phyloP scores from a whole-genome alignment of 495 filamentous ascomycete genomes.

The Penicillium daleae region DNA sequence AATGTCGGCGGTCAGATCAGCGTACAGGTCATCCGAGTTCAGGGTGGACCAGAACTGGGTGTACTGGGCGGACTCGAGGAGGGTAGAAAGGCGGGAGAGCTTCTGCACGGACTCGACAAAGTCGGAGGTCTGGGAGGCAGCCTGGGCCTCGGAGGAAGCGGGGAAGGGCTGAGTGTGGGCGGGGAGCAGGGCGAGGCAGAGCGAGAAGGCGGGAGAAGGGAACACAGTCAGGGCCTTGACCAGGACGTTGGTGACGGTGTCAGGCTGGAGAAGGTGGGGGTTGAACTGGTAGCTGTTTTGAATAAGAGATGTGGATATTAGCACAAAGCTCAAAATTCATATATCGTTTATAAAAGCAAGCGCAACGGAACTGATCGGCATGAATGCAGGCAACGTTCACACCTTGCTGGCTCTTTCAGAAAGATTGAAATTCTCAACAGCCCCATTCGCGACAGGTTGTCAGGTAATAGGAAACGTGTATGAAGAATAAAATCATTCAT shows the following conservation, averaged over 20 bases:
- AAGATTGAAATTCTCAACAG: conserved; percentile 42
- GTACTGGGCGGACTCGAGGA: conserved; percentile 86
- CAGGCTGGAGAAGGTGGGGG: conserved; percentile 94
- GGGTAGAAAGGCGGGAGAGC: conserved; percentile 77
- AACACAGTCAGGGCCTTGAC: conserved; percentile 97
- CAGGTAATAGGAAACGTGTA: conserved; percentile 99
- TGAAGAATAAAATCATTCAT: conserved; percentile 63
- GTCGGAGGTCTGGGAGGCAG: conserved; percentile 65
- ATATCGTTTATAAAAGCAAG: neutral
- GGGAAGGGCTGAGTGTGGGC: conserved; percentile 67
- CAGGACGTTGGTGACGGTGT: conserved; percentile 97
- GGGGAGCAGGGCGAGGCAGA: conserved; percentile 89
- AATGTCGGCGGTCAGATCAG: conserved; percentile 91
- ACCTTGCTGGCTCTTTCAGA: conserved; percentile 32
- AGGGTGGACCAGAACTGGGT: conserved; percentile 89
- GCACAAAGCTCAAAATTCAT: conserved; percentile 6
- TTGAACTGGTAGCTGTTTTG: conserved; percentile 94
- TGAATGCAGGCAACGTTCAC: conserved; percentile 12
- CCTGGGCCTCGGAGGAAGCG: conserved; percentile 60
- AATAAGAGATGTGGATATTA: conserved; percentile 17
- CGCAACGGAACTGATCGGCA: neutral
- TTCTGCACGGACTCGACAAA: conserved; percentile 85
- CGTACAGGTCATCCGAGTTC: conserved; percentile 93
- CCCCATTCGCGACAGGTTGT: conserved; percentile 45
- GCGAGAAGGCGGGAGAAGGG: conserved; percentile 92